Conservation (phyloP, 2,329 filamentous ascomycete genomes). For the Botrytis squamosa region DNA sequence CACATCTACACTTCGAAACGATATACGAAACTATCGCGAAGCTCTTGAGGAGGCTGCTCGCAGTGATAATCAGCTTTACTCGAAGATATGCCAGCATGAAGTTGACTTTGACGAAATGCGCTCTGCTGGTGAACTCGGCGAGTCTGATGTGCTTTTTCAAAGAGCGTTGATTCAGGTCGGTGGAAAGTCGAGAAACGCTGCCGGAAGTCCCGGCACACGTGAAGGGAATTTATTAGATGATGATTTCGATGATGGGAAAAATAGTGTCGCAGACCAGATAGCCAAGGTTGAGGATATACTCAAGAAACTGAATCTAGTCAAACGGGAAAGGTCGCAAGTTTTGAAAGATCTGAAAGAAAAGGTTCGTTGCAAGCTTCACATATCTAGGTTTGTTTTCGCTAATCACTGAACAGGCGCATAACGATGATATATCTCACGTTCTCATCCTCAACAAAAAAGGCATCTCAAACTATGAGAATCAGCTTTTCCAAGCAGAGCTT, state of each 20-base stretch:
- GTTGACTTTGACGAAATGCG: slow-evolving; percentile 94
- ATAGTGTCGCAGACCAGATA: slow-evolving; percentile 87
- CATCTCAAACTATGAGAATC: slow-evolving; percentile 85
- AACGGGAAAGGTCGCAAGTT: slow-evolving; percentile 86
- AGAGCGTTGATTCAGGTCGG: slow-evolving; percentile 78
- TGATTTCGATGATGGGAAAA: slow-evolving; percentile 78
- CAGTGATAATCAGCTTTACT: slow-evolving; percentile 80
- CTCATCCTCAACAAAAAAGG: slow-evolving; percentile 97
- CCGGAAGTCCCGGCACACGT: slow-evolving; percentile 55
- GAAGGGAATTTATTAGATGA: slow-evolving; percentile 85
- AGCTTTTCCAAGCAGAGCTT: slow-evolving; percentile 93
- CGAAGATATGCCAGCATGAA: slow-evolving; percentile 82
- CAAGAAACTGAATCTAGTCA: slow-evolving; percentile 87
- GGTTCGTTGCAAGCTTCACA: slow-evolving; percentile 53
- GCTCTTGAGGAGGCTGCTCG: slow-evolving; percentile 85
- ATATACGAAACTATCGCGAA: slow-evolving; percentile 83
- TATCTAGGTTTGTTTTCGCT: slow-evolving; percentile 15
- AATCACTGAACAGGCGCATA: slow-evolving; percentile 66
- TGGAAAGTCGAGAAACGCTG: slow-evolving; percentile 54
- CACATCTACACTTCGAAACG: slow-evolving; percentile 81
- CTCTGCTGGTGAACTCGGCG: slow-evolving; percentile 78
- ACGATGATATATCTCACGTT: slow-evolving; percentile 96
- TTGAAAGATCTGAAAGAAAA: slow-evolving; percentile 97
- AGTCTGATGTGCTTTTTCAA: slow-evolving; percentile 86
- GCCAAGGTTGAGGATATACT: slow-evolving; percentile 83